These are phyloP conservation scores for Oryza rufipogon DNA, from an alignment of 176 grass and related monocot species.

Conservation along the genomic window DNA sequence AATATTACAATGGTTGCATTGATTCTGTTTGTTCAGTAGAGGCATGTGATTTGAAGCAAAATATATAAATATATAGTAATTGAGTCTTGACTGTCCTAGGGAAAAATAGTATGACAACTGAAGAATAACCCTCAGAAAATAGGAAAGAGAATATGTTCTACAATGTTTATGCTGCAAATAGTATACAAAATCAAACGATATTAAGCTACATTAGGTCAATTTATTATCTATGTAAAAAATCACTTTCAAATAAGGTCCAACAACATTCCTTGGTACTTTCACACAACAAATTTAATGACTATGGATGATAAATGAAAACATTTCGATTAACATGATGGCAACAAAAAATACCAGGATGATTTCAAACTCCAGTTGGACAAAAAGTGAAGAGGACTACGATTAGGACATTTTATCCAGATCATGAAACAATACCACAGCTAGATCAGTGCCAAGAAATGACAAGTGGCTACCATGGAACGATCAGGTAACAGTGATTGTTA, in stretches of 20 bases:
- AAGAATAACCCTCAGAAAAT: not conserved
- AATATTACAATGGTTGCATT: not conserved
- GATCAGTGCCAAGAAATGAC: slow-evolving; percentile 22
- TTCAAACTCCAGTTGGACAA: slow-evolving; percentile 27
- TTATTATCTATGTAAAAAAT: slow-evolving; percentile 30
- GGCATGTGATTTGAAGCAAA: not conserved
- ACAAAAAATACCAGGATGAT: slow-evolving; percentile 12
- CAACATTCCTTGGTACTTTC: slow-evolving; percentile 1
- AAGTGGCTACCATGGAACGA: slow-evolving; percentile 5
- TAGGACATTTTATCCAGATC: slow-evolving; percentile 10
- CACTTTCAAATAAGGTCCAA: slow-evolving; percentile 23
- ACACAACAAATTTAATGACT: slow-evolving; percentile 26
- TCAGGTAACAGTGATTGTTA: slow-evolving; percentile 12
- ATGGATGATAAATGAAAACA: not conserved
- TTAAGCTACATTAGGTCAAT: not conserved
- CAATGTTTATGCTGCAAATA: not conserved
- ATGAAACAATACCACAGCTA: slow-evolving; percentile 25
- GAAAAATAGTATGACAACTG: not conserved
- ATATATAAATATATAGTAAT: not conserved
- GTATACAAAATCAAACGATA: not conserved
- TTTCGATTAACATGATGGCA: not conserved
- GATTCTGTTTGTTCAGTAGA: slow-evolving; percentile 12
- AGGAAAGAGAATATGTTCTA: not conserved
- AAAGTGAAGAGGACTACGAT: slow-evolving; percentile 24
- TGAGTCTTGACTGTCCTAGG: not conserved